phyloP scores from a whole-genome alignment of 2,329 filamentous ascomycete genomes.

The Neofusicoccum ribis region DNA sequence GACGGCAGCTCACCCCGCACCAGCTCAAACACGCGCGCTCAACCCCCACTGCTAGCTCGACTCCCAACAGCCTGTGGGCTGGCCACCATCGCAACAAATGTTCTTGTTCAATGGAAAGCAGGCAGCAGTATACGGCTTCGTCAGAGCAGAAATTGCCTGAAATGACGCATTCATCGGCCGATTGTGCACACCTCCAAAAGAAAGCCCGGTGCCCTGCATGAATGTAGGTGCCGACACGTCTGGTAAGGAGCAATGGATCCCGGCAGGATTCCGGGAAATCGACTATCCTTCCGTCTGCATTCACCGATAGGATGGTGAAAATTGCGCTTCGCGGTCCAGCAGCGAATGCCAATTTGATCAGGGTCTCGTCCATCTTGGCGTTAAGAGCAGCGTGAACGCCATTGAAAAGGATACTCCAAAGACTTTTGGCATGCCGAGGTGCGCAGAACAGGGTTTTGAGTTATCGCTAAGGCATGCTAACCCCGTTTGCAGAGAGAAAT shows the following conservation, averaged over 20 bases:
- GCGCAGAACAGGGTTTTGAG: no score
- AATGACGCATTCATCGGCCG: no score
- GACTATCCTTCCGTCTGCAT: neutral
- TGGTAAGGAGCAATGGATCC: constrained; percentile 11
- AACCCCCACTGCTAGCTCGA: no score
- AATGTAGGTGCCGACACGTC: constrained; percentile 6
- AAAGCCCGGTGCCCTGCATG: neutral
- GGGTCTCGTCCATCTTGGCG: constrained; percentile 15
- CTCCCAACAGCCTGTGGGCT: neutral
- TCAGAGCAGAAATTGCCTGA: neutral
- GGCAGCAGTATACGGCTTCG: neutral
- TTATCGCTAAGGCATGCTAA: no score
- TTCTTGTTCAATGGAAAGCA: neutral
- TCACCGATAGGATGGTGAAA: constrained; percentile 11
- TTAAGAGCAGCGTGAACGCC: neutral
- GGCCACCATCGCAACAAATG: neutral
- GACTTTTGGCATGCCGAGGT: neutral
- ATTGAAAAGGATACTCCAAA: neutral
- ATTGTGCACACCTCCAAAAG: neutral
- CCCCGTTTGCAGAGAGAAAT: neutral
- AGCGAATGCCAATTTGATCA: constrained; percentile 19
- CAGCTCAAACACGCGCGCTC: no score
- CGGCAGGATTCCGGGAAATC: constrained; percentile 4
- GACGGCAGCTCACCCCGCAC: no score
- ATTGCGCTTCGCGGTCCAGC: constrained; percentile 3